These are phyloP conservation scores for Monosporascus sp. DNA, from an alignment of 2,329 filamentous ascomycete species.

Conservation along the genomic window DNA sequence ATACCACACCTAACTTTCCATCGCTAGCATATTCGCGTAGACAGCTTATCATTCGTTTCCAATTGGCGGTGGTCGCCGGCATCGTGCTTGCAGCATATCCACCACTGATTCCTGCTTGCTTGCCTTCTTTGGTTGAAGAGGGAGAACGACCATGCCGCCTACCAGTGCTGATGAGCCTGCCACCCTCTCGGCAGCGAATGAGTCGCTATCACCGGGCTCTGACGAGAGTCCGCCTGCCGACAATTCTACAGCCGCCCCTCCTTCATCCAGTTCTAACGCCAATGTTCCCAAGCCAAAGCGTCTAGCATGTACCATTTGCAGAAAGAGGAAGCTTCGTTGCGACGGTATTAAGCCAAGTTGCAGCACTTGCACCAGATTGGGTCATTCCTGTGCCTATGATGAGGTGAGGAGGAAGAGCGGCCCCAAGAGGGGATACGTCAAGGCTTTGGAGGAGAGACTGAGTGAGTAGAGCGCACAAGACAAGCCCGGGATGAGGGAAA, in stretches of 20 bases:
- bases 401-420: constrained; percentile 92
- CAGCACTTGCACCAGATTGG: constrained; percentile 80
- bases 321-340: constrained; percentile 87
- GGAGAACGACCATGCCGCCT: constrained; percentile 16
- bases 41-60: no score
- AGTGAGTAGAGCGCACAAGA: constrained; percentile 52
- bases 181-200: constrained; percentile 11
- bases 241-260: constrained; percentile 29
- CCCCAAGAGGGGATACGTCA: constrained; percentile 90
- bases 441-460: constrained; percentile 85
- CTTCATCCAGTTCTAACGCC: constrained; percentile 42
- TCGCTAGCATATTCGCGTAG: no score
- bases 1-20: no score
- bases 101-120: no score
- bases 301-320: constrained; percentile 89
- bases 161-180: constrained; percentile 9
- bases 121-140: background rate
- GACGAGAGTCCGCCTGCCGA: constrained; percentile 32
- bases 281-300: constrained; percentile 77
- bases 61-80: no score
- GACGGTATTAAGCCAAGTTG: constrained; percentile 81
- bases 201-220: constrained; percentile 34
- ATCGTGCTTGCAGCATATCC: no score
- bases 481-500: background rate
- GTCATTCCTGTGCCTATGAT: constrained; percentile 85